A percentile compares a stretch with the other conserved stretches of the same genome.
phyloP scores from a whole-genome alignment of 495 filamentous ascomycete genomes.

The Xylaria cubensis region DNA sequence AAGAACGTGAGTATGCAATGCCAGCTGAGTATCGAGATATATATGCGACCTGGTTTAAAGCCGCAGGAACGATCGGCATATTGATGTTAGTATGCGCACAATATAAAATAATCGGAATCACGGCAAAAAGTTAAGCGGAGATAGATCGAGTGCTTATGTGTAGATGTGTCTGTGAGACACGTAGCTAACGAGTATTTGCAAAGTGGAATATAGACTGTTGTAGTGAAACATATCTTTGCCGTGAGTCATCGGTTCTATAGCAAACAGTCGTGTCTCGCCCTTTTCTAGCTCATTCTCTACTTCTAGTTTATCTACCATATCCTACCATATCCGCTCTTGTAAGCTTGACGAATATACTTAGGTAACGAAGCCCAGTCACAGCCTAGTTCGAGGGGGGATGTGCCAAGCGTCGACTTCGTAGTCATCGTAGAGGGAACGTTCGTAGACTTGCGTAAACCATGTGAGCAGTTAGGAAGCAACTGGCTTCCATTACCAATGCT shows the following conservation, averaged over 20 bases:
- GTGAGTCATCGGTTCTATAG: not conserved
- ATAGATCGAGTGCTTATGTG: not conserved
- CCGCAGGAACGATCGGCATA: not conserved
- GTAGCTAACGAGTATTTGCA: not conserved
- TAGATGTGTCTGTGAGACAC: not conserved
- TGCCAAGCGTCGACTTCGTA: not conserved
- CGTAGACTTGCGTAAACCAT: not conserved
- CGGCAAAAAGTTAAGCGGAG: not conserved
- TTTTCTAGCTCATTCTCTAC: not conserved
- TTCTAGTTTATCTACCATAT: constrained; percentile 2
- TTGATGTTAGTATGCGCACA: not conserved
- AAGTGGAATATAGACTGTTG: not conserved
- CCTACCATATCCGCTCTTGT: not conserved
- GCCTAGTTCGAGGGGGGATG: not conserved
- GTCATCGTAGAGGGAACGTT: not conserved
- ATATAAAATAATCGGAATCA: not conserved
- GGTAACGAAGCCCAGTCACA: not conserved
- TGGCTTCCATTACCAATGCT: not conserved
- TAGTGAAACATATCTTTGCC: not conserved
- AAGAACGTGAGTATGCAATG: not conserved
- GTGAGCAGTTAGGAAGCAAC: not conserved
- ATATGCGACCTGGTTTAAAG: not conserved
- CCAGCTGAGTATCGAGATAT: not conserved
- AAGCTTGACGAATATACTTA: not conserved
- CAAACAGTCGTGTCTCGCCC: not conserved